phyloP scores from a whole-genome alignment of 106 monocot genomes.

The Dendrobium huoshanense region DNA sequence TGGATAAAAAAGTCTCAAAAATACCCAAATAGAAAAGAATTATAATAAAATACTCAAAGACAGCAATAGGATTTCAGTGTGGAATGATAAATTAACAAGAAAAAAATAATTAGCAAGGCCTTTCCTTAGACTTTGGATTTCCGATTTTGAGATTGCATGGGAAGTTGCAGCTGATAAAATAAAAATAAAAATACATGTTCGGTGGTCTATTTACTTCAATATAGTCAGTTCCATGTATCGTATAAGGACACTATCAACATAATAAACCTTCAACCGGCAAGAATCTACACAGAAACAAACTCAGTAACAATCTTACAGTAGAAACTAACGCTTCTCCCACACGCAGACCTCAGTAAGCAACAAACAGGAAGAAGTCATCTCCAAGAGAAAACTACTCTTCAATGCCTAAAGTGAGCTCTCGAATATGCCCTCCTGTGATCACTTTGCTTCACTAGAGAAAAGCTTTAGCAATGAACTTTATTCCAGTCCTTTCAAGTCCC shows the following conservation, averaged over 20 bases:
- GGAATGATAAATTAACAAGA: no score
- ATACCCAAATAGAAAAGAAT: no score
- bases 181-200: not conserved
- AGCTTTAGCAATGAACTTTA: conserved; percentile 2
- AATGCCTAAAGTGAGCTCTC: not conserved
- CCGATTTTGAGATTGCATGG: no score
- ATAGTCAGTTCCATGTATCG: not conserved
- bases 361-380: not conserved
- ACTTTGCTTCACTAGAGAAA: not conserved
- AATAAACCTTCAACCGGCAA: not conserved
- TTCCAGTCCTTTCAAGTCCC: not conserved
- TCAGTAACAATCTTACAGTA: not conserved
- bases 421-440: not conserved
- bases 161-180: no score
- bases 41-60: no score
- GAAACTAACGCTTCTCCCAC: not conserved
- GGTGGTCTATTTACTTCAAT: not conserved
- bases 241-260: not conserved
- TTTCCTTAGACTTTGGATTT: no score
- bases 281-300: not conserved
- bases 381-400: not conserved
- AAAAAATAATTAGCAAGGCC: no score
- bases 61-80: no score
- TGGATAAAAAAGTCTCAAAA: no score
- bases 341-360: no score